Conservation (phyloP, 257 asterid genomes). For the Eustoma russellianum region DNA sequence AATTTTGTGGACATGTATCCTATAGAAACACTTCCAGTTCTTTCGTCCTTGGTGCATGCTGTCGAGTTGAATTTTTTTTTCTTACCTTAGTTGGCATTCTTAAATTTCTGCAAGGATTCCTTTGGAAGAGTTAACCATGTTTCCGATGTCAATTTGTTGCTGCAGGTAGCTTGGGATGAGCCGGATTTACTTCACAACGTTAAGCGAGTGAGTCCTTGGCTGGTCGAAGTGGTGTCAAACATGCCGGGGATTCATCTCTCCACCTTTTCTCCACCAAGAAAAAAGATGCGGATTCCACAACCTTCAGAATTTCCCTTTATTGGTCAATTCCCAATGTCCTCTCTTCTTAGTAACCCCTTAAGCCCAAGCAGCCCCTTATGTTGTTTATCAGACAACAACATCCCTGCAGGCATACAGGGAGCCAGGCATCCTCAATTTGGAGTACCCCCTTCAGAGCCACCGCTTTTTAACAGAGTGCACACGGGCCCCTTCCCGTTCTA, state of each 20-base stretch:
- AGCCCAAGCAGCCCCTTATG: conserved; percentile 70
- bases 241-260: conserved; percentile 43
- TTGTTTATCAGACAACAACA: conserved; percentile 40
- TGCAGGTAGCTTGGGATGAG: too few species aligned
- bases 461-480: conserved; percentile 41
- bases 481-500: conserved; percentile 34
- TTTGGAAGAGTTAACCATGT: too few species aligned
- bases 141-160: background rate
- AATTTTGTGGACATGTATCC: too few species aligned
- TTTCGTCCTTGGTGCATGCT: too few species aligned
- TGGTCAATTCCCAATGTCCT: conserved; percentile 29
- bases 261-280: conserved; percentile 55
- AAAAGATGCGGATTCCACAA: conserved; percentile 56
- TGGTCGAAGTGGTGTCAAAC: conserved; percentile 18
- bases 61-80: too few species aligned
- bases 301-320: conserved; percentile 37
- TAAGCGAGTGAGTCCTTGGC: background rate
- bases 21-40: too few species aligned
- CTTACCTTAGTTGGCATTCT: too few species aligned
- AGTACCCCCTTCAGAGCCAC: conserved; percentile 35
- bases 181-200: too few species aligned
- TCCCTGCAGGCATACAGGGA: conserved; percentile 84
- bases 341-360: conserved; percentile 34
- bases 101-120: background rate
- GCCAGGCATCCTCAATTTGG: conserved; percentile 77